phyloP scores from a whole-genome alignment of 1,139 yeast genomes.

The Geotrichum cucujoidarum region DNA sequence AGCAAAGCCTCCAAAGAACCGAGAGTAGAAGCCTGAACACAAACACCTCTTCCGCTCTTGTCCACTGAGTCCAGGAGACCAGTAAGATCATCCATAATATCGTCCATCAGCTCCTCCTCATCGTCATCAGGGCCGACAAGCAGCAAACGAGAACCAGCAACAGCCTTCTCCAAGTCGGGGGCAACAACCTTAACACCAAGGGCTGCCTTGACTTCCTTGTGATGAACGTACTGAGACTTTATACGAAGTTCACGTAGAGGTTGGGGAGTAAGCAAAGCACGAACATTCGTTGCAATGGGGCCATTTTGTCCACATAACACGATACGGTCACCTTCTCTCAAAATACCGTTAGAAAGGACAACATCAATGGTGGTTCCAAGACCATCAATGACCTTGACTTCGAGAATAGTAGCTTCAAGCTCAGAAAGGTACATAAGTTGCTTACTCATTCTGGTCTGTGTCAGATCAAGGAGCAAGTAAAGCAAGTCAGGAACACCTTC shows the following conservation, averaged over 20 bases:
- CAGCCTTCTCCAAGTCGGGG: conserved; percentile 94
- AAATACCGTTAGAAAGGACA: conserved; percentile 87
- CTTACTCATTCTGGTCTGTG: conserved; percentile 98
- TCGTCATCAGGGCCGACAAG: conserved; percentile 97
- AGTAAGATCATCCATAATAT: conserved; percentile 96
- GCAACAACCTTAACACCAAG: conserved; percentile 98
- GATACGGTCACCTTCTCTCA: conserved; percentile 90
- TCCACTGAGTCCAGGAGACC: conserved; percentile 93
- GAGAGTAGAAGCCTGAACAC: conserved; percentile 95
- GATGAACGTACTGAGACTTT: conserved; percentile 90
- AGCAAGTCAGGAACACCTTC: conserved; percentile 99
- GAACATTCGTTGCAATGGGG: conserved; percentile 93
- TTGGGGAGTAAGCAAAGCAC: conserved; percentile 96
- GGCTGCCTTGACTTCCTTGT: conserved; percentile 97
- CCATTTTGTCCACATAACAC: conserved; percentile 98
- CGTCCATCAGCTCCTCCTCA: conserved; percentile 96
- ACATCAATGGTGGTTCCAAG: conserved; percentile 98
- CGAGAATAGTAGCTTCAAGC: conserved; percentile 93
- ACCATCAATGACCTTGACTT: conserved; percentile 98
- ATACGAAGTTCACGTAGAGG: conserved; percentile 94
- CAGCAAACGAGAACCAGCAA: conserved; percentile 94
- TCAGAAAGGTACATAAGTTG: conserved; percentile 94
- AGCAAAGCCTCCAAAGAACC: conserved; percentile 96
- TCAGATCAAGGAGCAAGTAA: conserved; percentile 89
- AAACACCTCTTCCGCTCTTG: conserved; percentile 91